Evolutionary conservation across 148 eudicot genomes (phyloP).

Genomic region (Cornus florida): DNA sequence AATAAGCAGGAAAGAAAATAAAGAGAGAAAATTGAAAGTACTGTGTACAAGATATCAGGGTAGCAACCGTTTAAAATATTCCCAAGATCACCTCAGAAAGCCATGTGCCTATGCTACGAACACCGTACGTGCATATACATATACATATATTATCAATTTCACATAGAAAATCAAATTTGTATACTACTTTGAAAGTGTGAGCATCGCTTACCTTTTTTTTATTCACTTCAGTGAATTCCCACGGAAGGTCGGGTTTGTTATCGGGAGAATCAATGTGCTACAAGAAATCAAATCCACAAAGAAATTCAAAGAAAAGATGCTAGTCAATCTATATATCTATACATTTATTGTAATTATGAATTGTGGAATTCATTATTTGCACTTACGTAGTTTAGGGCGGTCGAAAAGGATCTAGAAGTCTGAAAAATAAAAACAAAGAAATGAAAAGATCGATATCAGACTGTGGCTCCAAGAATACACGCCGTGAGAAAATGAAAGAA

Average conservation of each 20-base stretch:
- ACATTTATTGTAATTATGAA: neutral
- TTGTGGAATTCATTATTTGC: neutral
- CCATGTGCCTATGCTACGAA: neutral
- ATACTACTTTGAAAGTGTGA: too few relatives aligned
- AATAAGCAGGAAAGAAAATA: too few relatives aligned
- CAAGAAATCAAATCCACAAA: constrained; percentile 8
- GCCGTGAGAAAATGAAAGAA: constrained; percentile 3
- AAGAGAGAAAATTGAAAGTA: too few relatives aligned
- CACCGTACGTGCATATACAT: neutral
- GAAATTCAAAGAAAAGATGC: neutral
- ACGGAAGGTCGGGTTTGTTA: constrained; percentile 70
- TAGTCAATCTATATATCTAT: neutral
- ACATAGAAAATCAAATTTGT: neutral
- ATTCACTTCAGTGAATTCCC: constrained; percentile 73
- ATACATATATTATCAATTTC: neutral
- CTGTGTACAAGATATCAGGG: neutral
- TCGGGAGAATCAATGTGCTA: constrained; percentile 93
- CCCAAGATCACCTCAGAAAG: neutral
- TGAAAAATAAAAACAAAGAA: constrained; percentile 23
- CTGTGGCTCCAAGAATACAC: neutral
- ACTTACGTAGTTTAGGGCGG: constrained; percentile 93
- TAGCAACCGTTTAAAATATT: neutral
- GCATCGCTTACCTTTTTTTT: constrained; percentile 48
- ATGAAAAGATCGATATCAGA: neutral
- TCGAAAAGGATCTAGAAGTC: constrained; percentile 76